These are phyloP conservation scores for Penicillium brasilianum DNA, from an alignment of 2,329 filamentous ascomycete genomes.

Conservation along the genomic window DNA sequence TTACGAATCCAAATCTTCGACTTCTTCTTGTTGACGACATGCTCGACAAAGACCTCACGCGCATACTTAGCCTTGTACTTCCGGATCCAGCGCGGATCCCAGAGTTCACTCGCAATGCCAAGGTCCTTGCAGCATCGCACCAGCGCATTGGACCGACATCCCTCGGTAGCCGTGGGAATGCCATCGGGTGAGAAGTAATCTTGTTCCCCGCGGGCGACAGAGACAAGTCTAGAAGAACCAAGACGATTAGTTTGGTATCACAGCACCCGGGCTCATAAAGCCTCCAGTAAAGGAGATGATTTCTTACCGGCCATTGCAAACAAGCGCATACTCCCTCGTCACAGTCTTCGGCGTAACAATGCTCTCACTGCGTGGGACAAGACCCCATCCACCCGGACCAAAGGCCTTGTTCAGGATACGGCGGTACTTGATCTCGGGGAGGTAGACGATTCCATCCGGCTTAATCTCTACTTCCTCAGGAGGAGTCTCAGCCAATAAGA, in stretches of 20 bases:
- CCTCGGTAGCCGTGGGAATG: conserved; percentile 92
- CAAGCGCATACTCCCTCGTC: conserved; percentile 90
- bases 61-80: conserved; percentile 76
- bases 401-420: conserved; percentile 88
- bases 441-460: conserved; percentile 92
- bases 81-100: conserved; percentile 91
- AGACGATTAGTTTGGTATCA: background rate
- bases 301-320: conserved; percentile 79
- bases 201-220: conserved; percentile 91
- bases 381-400: conserved; percentile 92
- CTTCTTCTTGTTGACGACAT: conserved; percentile 83
- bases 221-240: conserved; percentile 70
- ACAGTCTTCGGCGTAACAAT: conserved; percentile 80
- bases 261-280: background rate
- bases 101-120: conserved; percentile 91
- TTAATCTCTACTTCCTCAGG: conserved; percentile 90
- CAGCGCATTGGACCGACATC: conserved; percentile 95
- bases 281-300: conserved; percentile 3
- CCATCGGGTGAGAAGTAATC: conserved; percentile 88
- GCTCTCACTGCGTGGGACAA: conserved; percentile 84
- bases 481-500: conserved; percentile 70
- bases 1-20: conserved; percentile 86
- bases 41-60: conserved; percentile 88
- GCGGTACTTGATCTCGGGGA: conserved; percentile 98
- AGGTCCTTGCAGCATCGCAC: conserved; percentile 99